Evolutionary conservation across 148 eudicot species (phyloP).

Genomic region (Cornus suecica): DNA sequence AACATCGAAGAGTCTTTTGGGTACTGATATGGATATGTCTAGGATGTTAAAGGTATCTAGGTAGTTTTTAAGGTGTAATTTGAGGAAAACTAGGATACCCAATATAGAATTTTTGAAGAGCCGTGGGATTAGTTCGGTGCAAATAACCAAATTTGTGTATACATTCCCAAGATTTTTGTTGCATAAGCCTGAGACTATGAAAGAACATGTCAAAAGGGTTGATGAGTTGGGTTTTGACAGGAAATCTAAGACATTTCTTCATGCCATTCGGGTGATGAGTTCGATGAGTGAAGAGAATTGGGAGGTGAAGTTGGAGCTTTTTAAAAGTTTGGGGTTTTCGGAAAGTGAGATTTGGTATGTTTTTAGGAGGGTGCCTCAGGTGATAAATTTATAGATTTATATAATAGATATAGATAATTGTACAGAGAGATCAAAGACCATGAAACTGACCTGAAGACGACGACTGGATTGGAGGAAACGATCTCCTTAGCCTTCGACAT

Average conservation of each 20-base stretch:
- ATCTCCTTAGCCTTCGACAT: conserved; percentile 56
- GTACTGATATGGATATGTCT: conserved; percentile 10
- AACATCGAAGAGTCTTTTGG: conserved; percentile 15
- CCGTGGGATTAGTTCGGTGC: conserved; percentile 20
- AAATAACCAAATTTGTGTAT: conserved; percentile 12
- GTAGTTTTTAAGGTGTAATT: conserved; percentile 22
- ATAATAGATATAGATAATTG: background rate
- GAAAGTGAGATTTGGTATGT: conserved; percentile 11
- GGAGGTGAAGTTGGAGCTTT: conserved; percentile 23
- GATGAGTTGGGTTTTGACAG: too few relatives aligned
- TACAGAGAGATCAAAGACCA: background rate
- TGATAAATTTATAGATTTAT: background rate
- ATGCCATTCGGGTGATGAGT: too few relatives aligned
- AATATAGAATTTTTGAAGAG: conserved; percentile 22
- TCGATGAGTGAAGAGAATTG: too few relatives aligned
- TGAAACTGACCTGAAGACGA: conserved; percentile 63
- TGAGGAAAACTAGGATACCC: conserved; percentile 20
- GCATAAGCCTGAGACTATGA: conserved; percentile 13
- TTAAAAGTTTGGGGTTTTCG: conserved; percentile 21
- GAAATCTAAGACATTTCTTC: too few relatives aligned
- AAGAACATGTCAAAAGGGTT: conserved; percentile 17
- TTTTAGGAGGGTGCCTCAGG: conserved; percentile 25
- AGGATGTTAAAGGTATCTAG: conserved; percentile 11
- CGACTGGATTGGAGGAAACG: conserved; percentile 58
- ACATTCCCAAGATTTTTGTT: conserved; percentile 26